These are phyloP conservation scores for Alectoria sarmentosa DNA, from an alignment of 495 filamentous ascomycete species.

Conservation along the genomic window DNA sequence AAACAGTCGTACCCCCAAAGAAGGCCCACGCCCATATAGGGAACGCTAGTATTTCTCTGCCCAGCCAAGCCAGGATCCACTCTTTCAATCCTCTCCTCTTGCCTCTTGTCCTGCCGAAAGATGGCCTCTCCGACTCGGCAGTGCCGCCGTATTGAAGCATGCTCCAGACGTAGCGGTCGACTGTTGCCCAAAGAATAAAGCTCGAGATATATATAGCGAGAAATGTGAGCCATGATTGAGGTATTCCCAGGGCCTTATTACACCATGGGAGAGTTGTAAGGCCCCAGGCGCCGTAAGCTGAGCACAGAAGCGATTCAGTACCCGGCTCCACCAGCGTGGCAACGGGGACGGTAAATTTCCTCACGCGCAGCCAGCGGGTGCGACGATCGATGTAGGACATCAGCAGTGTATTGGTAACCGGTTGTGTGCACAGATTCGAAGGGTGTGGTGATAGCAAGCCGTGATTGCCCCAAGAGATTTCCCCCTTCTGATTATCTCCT, in stretches of 20 bases:
- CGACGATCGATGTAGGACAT: constrained; percentile 73
- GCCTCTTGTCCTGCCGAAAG: constrained; percentile 15
- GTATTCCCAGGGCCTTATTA: constrained; percentile 44
- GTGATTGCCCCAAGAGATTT: constrained; percentile 63
- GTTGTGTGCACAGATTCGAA: constrained; percentile 84
- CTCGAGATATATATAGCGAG: constrained; percentile 55
- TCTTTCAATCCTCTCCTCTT: constrained; percentile 28
- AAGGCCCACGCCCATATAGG: constrained; percentile 87
- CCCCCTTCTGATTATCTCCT: neutral
- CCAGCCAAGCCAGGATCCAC: constrained; percentile 82
- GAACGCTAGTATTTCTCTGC: constrained; percentile 71
- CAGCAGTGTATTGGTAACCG: constrained; percentile 74
- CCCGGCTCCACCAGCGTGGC: constrained; percentile 94
- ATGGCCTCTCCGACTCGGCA: constrained; percentile 52
- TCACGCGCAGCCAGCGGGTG: constrained; percentile 83
- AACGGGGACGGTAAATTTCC: constrained; percentile 86
- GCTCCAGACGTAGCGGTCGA: constrained; percentile 68
- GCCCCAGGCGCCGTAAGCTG: constrained; percentile 69
- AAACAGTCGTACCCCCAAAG: constrained; percentile 71
- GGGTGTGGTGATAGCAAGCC: constrained; percentile 53
- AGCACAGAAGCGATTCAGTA: constrained; percentile 83
- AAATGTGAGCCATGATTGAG: constrained; percentile 65
- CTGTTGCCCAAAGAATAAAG: constrained; percentile 60
- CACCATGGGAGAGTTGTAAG: constrained; percentile 65
- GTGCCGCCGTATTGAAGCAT: constrained; percentile 63